A percentile compares a stretch with the other conserved stretches of the same genome.
Conservation (phyloP, 768 basidiomycete species). For the Boletus insuetus region DNA sequence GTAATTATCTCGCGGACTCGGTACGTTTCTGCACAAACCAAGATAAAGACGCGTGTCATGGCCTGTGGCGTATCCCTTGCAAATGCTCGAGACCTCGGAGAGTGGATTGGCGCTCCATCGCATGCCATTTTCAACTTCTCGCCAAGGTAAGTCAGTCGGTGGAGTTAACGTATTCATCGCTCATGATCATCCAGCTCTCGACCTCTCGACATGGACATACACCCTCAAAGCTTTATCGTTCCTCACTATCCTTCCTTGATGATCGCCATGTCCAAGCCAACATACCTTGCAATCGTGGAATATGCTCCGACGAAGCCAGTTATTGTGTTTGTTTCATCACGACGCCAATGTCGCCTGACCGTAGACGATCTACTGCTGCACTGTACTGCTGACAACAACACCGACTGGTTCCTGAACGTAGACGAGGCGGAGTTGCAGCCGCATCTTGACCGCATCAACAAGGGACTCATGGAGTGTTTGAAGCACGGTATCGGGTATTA, state of each 20-base stretch:
- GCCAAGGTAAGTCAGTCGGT: conserved; percentile 55
- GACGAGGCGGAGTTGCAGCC: conserved; percentile 81
- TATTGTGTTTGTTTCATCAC: conserved; percentile 88
- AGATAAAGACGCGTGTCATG: conserved; percentile 89
- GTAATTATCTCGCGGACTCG: conserved; percentile 95
- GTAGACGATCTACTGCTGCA: conserved; percentile 90
- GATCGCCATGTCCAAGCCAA: conserved; percentile 99
- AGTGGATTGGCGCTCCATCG: conserved; percentile 94
- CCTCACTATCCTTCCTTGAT: conserved; percentile 99
- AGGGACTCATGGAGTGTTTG: conserved; percentile 71
- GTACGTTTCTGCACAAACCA: conserved; percentile 92
- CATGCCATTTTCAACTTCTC: conserved; percentile 99
- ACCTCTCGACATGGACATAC: conserved; percentile 96
- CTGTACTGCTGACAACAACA: conserved; percentile 82
- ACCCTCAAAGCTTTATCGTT: conserved; percentile 91
- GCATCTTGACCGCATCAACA: conserved; percentile 83
- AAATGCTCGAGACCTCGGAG: conserved; percentile 94
- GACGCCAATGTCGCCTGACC: conserved; percentile 91
- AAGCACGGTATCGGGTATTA: conserved; percentile 93
- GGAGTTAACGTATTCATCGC: conserved; percentile 1
- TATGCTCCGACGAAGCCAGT: conserved; percentile 84
- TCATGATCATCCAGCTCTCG: conserved; percentile 60
- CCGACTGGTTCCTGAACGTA: conserved; percentile 86
- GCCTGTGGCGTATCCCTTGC: conserved; percentile 94
- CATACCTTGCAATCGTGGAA: conserved; percentile 89